A percentile compares a stretch with the other conserved stretches of the same genome.
These are phyloP conservation scores for Cornus controversa DNA, from an alignment of 148 eudicot species.

Conservation along the genomic window DNA sequence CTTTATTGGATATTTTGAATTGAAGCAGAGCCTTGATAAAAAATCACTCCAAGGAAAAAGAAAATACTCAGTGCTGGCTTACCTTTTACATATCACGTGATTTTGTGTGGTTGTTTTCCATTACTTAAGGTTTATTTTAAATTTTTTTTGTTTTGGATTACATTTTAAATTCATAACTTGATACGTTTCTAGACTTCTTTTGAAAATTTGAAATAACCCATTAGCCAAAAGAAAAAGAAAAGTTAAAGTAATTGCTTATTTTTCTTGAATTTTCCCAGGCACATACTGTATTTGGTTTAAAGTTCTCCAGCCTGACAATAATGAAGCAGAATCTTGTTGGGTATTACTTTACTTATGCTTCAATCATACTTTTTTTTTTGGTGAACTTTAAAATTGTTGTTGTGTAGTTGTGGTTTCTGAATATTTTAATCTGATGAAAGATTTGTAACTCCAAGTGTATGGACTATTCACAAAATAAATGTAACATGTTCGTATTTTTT, in stretches of 20 bases:
- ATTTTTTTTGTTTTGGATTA: no score
- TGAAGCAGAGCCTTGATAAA: neutral
- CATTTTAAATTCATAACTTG: no score
- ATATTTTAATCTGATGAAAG: neutral
- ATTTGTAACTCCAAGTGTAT: neutral
- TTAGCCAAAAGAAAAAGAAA: no score
- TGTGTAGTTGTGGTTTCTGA: neutral
- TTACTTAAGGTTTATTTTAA: neutral
- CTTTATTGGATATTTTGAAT: neutral
- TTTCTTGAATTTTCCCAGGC: constrained; percentile 40
- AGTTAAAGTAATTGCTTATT: no score
- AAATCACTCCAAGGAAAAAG: neutral
- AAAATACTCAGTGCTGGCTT: neutral
- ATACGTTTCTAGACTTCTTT: neutral
- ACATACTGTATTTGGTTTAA: constrained; percentile 63
- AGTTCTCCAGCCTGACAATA: constrained; percentile 72
- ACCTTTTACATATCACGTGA: neutral
- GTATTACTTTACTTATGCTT: constrained; percentile 35
- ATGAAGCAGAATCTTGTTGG: constrained; percentile 60
- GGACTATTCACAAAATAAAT: no score
- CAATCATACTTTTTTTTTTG: constrained; percentile 3
- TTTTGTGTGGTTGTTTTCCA: neutral
- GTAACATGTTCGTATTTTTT: neutral
- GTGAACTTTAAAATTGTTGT: neutral
- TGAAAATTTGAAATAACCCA: neutral